Percentiles rank a stretch among this genome's conserved stretches.
Conservation (phyloP, 2,329 filamentous ascomycete genomes). For the Fusarium sp. region DNA sequence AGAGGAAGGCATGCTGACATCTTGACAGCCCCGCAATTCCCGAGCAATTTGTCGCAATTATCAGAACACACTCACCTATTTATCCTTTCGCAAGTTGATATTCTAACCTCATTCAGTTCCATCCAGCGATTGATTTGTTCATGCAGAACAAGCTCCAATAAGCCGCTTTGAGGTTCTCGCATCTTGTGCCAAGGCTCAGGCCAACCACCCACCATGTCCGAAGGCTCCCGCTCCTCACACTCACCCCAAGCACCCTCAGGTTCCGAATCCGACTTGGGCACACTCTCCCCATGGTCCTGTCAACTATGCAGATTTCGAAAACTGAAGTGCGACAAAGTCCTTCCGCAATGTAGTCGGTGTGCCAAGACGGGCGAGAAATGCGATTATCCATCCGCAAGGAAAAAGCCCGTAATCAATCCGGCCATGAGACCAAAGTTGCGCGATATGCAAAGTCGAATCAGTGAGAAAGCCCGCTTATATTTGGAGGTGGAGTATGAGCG, state of each 20-base stretch:
- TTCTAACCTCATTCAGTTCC: no score
- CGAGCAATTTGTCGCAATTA: not conserved
- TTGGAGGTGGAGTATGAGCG: accelerated
- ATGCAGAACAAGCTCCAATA: not conserved
- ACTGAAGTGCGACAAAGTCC: conserved; percentile 18
- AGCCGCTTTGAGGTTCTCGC: no score
- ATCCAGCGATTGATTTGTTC: not conserved
- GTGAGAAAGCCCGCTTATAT: not conserved
- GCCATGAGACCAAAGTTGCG: conserved; percentile 23
- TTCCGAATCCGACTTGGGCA: conserved; percentile 11
- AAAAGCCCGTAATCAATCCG: conserved; percentile 20
- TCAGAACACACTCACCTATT: not conserved
- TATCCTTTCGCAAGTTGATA: not conserved
- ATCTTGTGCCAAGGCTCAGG: not conserved
- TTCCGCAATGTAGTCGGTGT: conserved; percentile 21
- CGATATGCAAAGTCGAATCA: conserved; percentile 28
- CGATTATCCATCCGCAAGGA: conserved; percentile 23
- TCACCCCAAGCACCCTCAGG: conserved; percentile 22
- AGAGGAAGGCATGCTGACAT: not conserved
- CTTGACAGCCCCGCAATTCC: not conserved
- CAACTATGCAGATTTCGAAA: conserved; percentile 25
- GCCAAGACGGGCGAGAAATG: conserved; percentile 20
- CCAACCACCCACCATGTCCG: conserved; percentile 9
- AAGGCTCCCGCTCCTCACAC: conserved; percentile 12
- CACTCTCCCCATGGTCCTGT: conserved; percentile 21